phyloP scores from a whole-genome alignment of 2,329 filamentous ascomycete species.

The Stemphylium vesicarium region DNA sequence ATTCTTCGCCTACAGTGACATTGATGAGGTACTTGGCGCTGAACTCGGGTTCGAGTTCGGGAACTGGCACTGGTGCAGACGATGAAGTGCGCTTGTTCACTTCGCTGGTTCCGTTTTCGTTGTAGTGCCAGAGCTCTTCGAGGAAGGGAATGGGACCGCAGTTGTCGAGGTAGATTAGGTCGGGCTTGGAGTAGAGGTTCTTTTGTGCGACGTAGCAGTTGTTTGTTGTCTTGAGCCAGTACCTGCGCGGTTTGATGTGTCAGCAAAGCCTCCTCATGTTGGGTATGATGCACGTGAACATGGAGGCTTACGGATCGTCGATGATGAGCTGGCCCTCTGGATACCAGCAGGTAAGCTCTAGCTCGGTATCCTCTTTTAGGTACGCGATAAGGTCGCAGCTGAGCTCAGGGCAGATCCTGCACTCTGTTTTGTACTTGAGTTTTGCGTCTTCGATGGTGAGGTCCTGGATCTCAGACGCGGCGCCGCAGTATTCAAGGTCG shows the following conservation, averaged over 20 bases:
- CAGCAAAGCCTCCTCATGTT: background rate
- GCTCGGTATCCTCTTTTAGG: slow-evolving; percentile 33
- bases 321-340: slow-evolving; percentile 32
- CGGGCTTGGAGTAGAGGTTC: slow-evolving; percentile 31
- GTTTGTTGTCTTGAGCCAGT: slow-evolving; percentile 40
- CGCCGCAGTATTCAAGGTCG: slow-evolving; percentile 37
- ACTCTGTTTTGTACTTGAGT: slow-evolving; percentile 38
- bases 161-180: slow-evolving; percentile 32
- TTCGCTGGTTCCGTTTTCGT: slow-evolving; percentile 32
- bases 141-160: slow-evolving; percentile 39
- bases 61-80: background rate
- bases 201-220: slow-evolving; percentile 42
- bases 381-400: slow-evolving; percentile 31
- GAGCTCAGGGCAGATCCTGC: slow-evolving; percentile 30
- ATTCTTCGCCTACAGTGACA: slow-evolving; percentile 39
- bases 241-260: slow-evolving; percentile 10
- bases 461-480: slow-evolving; percentile 29
- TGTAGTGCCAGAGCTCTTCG: slow-evolving; percentile 27
- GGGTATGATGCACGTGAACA: background rate
- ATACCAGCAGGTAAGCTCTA: slow-evolving; percentile 40
- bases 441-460: slow-evolving; percentile 34
- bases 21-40: slow-evolving; percentile 34
- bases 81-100: slow-evolving; percentile 17
- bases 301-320: slow-evolving; percentile 32
- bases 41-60: background rate